Percentiles rank a stretch among this genome's conserved stretches.
Evolutionary conservation across 2,329 filamentous ascomycete species (phyloP).

Genomic region (Colletotrichum filicis): DNA sequence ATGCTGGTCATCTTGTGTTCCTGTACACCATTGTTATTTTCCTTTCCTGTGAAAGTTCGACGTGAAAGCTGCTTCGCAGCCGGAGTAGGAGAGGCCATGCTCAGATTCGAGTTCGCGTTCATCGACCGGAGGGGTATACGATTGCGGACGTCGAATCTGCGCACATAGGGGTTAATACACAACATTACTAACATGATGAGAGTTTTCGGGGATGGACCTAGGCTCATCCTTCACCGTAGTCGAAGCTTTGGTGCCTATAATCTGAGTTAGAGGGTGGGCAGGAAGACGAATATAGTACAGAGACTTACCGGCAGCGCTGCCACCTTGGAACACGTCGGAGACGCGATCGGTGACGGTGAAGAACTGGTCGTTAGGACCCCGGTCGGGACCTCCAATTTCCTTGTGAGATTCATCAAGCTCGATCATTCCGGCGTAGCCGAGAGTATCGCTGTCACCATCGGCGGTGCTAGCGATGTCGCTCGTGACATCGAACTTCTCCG

Average conservation of each 20-base stretch:
- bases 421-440: not conserved
- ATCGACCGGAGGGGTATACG: conserved; percentile 49
- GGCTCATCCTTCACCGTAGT: conserved; percentile 8
- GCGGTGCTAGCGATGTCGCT: conserved; percentile 1
- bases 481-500: conserved; percentile 17
- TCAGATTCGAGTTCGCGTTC: conserved; percentile 50
- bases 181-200: conserved; percentile 11
- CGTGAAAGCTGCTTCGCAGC: conserved; percentile 40
- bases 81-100: conserved; percentile 40
- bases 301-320: not conserved
- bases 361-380: not conserved
- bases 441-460: not conserved
- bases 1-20: conserved; percentile 37
- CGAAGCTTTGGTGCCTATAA: not conserved
- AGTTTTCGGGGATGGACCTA: conserved; percentile 18
- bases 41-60: conserved; percentile 42
- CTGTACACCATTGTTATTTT: conserved; percentile 43
- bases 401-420: conserved; percentile 3
- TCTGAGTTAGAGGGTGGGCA: not conserved
- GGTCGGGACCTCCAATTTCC: not conserved
- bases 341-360: conserved; percentile 1
- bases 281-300: not conserved
- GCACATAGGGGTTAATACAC: conserved; percentile 35
- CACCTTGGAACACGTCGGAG: conserved; percentile 21
- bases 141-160: conserved; percentile 46